Evolutionary conservation across 2,329 filamentous ascomycete genomes (phyloP), one percentile per base, ranked within the genome.

Genomic region (Sporothrix brasiliensis): DNA sequence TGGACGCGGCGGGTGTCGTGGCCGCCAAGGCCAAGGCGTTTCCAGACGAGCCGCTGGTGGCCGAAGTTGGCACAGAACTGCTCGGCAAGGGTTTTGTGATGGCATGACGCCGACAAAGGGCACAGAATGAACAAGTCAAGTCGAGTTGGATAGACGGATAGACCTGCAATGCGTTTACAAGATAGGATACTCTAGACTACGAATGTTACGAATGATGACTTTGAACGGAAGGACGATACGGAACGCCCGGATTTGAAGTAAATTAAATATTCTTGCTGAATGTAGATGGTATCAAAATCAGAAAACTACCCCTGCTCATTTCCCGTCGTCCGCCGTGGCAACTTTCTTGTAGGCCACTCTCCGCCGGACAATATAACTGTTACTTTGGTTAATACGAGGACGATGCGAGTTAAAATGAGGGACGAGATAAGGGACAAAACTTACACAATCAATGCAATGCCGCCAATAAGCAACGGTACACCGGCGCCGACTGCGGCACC

Each of bases 1-100:
- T 97, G 84, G 93, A 94, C 77, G 92, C 93, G 0, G 83, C 85
- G 44, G 87, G 86, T 3, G 89, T 87, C 0, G 83, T 97, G 0
- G 71, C 83, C 49, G 81, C 77, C 1, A 92, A 90, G 79, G 83
- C 84, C 72, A 82, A 83, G 69, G 75, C 77, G 1, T 89, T 91
- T 73, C 83, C 85, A 1, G 80, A 84, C 14, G 85, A 91, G 78
- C 80, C 82, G 67, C 78, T 93, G 58, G 77, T 93, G 19, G 72
- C 69, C 1, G 86, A 88, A 75, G 81, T 88, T n/a, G 86, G 84
- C 1, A 72, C 71, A 4, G 85, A 86, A 74, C 73, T 88, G 50
- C 73, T 88, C 4, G 83, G 82, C 0, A 86, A 84, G 71, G 86
- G 86, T 1, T 76, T 88, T 24, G 52, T 4, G 24, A 19, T 27